A percentile compares a stretch with the other conserved stretches of the same genome.
These are phyloP conservation scores for Neonectria sp. DNA, from an alignment of 2,329 filamentous ascomycete genomes.

Conservation along the genomic window DNA sequence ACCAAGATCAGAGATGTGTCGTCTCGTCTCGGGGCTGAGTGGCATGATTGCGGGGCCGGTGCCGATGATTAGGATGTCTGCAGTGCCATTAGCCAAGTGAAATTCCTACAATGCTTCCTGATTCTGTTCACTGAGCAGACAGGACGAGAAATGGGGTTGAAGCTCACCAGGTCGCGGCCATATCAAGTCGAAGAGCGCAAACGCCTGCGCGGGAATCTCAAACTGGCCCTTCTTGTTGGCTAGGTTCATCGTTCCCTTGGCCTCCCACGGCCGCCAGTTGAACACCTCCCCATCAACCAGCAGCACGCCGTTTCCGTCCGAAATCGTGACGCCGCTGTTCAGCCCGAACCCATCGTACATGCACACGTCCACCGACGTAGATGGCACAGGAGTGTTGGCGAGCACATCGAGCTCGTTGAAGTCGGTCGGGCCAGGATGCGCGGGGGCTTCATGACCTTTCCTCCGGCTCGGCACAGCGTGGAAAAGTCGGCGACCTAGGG, in stretches of 20 bases:
- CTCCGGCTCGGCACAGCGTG: constrained; percentile 37
- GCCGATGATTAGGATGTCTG: constrained; percentile 92
- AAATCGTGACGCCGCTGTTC: constrained; percentile 82
- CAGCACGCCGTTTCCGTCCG: constrained; percentile 79
- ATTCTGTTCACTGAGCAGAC: not conserved
- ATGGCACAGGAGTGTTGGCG: constrained; percentile 79
- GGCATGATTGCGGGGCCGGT: constrained; percentile 83
- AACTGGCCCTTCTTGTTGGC: constrained; percentile 86
- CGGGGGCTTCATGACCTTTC: constrained; percentile 45
- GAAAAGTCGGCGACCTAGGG: constrained; percentile 34
- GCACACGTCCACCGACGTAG: constrained; percentile 88
- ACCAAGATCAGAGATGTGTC: constrained; percentile 81
- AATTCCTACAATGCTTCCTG: not conserved
- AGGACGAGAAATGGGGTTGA: not conserved
- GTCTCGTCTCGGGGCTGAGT: constrained; percentile 81
- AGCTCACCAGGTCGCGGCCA: constrained; percentile 89
- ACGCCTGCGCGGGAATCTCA: constrained; percentile 79
- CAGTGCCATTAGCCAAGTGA: constrained; percentile 29
- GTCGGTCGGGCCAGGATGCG: constrained; percentile 66
- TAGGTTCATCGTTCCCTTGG: constrained; percentile 63
- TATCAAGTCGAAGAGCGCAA: constrained; percentile 82
- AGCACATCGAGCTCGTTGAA: constrained; percentile 86
- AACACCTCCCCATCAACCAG: constrained; percentile 92
- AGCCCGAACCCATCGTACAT: constrained; percentile 88
- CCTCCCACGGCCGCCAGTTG: constrained; percentile 86